Percentiles rank a stretch among this genome's conserved stretches.
Evolutionary conservation across 495 filamentous ascomycete genomes (phyloP).

Genomic region (Annulohypoxylon stygium): DNA sequence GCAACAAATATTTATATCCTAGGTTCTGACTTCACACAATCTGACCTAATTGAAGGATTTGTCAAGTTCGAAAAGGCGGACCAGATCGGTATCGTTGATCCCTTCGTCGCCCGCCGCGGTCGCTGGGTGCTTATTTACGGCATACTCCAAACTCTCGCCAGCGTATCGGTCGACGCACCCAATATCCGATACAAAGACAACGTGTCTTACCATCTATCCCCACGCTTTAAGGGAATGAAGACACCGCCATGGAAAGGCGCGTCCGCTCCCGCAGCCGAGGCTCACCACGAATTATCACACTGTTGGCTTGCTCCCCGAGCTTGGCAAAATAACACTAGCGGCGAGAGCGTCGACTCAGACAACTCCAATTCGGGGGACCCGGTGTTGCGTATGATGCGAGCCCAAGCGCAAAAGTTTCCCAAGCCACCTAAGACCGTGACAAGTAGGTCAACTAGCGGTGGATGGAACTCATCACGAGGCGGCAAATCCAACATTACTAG

Average conservation of each 20-base stretch:
- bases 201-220: constrained; percentile 74
- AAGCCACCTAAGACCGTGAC: constrained; percentile 49
- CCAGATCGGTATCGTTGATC: constrained; percentile 62
- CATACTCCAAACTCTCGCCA: constrained; percentile 76
- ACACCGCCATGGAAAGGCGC: constrained; percentile 70
- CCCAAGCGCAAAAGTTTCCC: constrained; percentile 49
- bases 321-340: constrained; percentile 59
- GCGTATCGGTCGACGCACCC: constrained; percentile 74
- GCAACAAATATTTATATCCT: constrained; percentile 76
- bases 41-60: constrained; percentile 72
- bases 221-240: constrained; percentile 65
- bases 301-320: constrained; percentile 69
- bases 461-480: constrained; percentile 48
- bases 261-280: constrained; percentile 56
- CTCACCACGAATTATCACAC: constrained; percentile 68
- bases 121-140: constrained; percentile 82
- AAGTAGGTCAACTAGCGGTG: constrained; percentile 47
- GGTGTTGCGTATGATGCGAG: constrained; percentile 45
- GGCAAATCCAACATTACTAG: constrained; percentile 46
- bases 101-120: constrained; percentile 70
- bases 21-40: constrained; percentile 65
- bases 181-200: constrained; percentile 69
- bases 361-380: constrained; percentile 43
- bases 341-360: constrained; percentile 53
- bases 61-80: constrained; percentile 73